These are phyloP conservation scores for Chloranthus sessilifolius DNA, from an alignment of 164 flowering plant species.

Conservation along the genomic window DNA sequence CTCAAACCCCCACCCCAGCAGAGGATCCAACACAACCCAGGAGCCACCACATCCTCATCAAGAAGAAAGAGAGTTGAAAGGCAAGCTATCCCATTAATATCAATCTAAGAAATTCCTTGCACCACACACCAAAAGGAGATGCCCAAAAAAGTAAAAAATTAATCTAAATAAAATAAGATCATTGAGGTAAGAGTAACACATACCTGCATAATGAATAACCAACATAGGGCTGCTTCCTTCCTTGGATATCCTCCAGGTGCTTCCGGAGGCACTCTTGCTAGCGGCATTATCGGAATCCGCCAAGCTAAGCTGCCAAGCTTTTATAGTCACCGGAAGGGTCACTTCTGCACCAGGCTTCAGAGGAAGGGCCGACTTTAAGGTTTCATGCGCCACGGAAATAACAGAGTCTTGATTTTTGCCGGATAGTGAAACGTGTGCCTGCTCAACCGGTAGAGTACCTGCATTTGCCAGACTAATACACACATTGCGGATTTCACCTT, in stretches of 20 bases:
- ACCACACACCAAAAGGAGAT: background rate
- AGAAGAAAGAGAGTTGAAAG: too few species aligned
- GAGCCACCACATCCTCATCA: too few species aligned
- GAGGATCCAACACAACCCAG: too few species aligned
- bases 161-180: background rate
- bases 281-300: conserved; percentile 52
- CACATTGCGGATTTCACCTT: conserved; percentile 96
- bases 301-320: conserved; percentile 80
- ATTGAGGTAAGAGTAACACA: background rate
- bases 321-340: conserved; percentile 67
- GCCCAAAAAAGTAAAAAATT: background rate
- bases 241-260: conserved; percentile 49
- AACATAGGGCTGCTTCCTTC: conserved; percentile 84
- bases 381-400: conserved; percentile 56
- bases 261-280: conserved; percentile 44
- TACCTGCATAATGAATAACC: conserved; percentile 94
- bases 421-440: conserved; percentile 83
- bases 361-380: conserved; percentile 75
- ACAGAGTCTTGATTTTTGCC: conserved; percentile 96
- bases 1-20: too few species aligned
- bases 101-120: background rate
- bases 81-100: too few species aligned
- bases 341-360: conserved; percentile 94
- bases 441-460: conserved; percentile 91
- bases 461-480: conserved; percentile 89